A percentile compares a stretch with the other conserved stretches of the same genome.
These are phyloP conservation scores for Cladosporium sp. DNA, from an alignment of 2,329 filamentous ascomycete species.

Conservation along the genomic window DNA sequence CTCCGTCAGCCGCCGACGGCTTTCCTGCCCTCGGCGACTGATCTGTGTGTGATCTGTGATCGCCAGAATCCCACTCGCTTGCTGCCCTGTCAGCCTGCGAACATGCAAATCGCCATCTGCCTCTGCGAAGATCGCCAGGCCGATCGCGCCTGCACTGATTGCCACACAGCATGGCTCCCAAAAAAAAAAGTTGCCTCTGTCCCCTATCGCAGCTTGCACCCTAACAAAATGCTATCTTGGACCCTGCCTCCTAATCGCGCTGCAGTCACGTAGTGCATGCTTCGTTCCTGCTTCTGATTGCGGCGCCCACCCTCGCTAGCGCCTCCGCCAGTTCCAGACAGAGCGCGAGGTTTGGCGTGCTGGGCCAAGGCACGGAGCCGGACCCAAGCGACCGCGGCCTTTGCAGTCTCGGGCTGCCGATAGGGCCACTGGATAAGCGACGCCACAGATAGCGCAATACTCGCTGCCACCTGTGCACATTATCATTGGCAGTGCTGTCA, in stretches of 20 bases:
- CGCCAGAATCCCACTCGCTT: neutral
- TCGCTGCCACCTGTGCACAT: neutral
- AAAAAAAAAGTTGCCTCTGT: slow-evolving; percentile 4
- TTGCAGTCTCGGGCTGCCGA: neutral
- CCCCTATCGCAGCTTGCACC: neutral
- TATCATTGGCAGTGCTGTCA: neutral
- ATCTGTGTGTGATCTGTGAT: neutral
- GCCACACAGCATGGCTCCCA: neutral
- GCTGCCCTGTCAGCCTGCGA: neutral
- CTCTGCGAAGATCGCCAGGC: neutral
- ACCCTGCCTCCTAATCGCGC: neutral
- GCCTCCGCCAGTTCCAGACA: slow-evolving; percentile 2
- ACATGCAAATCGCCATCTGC: neutral
- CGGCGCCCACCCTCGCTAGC: slow-evolving; percentile 8
- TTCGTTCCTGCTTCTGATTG: slow-evolving; percentile 5
- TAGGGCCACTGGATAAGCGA: neutral
- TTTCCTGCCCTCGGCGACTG: no score
- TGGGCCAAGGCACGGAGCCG: neutral
- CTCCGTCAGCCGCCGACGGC: no score
- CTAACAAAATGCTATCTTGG: no score
- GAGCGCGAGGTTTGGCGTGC: neutral
- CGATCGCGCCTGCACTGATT: neutral
- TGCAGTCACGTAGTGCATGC: neutral
- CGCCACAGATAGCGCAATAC: neutral
- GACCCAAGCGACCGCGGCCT: neutral